Evolutionary conservation across 2,329 filamentous ascomycete species (phyloP).

Genomic region (Periconia sp.): DNA sequence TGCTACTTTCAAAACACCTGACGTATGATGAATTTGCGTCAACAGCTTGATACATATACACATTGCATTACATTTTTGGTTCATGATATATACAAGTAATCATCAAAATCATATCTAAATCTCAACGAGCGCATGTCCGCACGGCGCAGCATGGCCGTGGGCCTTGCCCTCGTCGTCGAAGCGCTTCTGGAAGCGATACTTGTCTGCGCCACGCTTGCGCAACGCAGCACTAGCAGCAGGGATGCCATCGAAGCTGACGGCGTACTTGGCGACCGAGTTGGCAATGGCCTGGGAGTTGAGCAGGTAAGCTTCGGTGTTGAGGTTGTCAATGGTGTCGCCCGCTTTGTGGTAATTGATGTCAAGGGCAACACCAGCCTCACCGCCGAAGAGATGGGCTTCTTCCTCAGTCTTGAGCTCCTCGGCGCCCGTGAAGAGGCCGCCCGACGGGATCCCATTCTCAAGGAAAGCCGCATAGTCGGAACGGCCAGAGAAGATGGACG

Average conservation of each 20-base stretch:
- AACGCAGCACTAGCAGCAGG: conserved; percentile 16
- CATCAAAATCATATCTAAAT: neutral
- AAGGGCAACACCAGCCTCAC: conserved; percentile 29
- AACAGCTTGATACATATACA: neutral
- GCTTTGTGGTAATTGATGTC: conserved; percentile 42
- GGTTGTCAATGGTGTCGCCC: conserved; percentile 39
- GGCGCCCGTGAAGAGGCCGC: conserved; percentile 42
- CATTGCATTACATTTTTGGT: neutral
- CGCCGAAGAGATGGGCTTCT: conserved; percentile 38
- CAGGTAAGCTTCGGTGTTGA: conserved; percentile 35
- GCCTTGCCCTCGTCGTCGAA: neutral
- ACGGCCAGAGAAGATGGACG: conserved; percentile 41
- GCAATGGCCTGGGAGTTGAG: conserved; percentile 38
- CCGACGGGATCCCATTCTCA: conserved; percentile 36
- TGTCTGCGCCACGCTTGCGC: neutral
- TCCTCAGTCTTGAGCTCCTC: conserved; percentile 42
- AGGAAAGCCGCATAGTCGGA: conserved; percentile 44
- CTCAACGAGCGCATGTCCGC: neutral
- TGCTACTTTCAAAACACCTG: too few relatives aligned
- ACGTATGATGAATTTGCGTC: too few relatives aligned
- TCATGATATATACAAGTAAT: neutral
- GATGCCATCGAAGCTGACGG: conserved; percentile 19
- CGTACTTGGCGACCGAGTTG: conserved; percentile 37
- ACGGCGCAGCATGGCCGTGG: neutral
- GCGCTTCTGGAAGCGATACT: neutral